These are phyloP conservation scores for Fusarium tuaranense DNA, from an alignment of 2,329 filamentous ascomycete genomes.

Conservation along the genomic window DNA sequence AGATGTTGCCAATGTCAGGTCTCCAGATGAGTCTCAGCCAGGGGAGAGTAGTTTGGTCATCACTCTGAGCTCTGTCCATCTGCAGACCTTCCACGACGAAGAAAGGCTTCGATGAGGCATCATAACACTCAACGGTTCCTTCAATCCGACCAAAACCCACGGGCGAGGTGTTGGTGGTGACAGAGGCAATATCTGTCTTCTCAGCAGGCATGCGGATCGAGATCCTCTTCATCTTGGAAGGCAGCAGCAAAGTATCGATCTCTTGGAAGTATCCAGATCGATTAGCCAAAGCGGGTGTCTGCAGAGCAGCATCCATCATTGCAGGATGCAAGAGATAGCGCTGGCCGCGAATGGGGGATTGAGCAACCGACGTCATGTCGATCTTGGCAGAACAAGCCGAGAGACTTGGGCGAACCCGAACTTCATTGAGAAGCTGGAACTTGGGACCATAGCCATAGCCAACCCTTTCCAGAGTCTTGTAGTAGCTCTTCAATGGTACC, in stretches of 20 bases:
- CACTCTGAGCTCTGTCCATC: conserved; percentile 38
- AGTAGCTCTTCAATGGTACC: conserved; percentile 40
- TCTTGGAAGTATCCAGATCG: conserved; percentile 39
- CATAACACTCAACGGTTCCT: conserved; percentile 36
- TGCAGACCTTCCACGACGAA: conserved; percentile 38
- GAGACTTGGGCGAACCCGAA: conserved; percentile 35
- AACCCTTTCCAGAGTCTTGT: conserved; percentile 38
- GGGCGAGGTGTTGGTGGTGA: conserved; percentile 34
- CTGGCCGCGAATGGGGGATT: conserved; percentile 36
- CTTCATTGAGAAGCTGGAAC: conserved; percentile 39
- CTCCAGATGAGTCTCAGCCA: conserved; percentile 39
- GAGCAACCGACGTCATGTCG: conserved; percentile 27
- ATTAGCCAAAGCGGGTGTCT: conserved; percentile 38
- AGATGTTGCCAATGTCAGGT: conserved; percentile 41
- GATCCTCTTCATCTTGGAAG: conserved; percentile 38
- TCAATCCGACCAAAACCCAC: conserved; percentile 36
- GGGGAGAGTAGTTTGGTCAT: conserved; percentile 35
- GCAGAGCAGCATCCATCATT: conserved; percentile 41
- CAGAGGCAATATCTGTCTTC: conserved; percentile 33
- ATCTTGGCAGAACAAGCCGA: conserved; percentile 39
- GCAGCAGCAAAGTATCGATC: conserved; percentile 37
- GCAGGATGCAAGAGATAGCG: conserved; percentile 39
- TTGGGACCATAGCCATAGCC: conserved; percentile 41
- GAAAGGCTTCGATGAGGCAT: conserved; percentile 30
- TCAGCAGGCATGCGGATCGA: conserved; percentile 37